Conservation (phyloP, 2,329 filamentous ascomycete genomes). For the Aureobasidium sp. region DNA sequence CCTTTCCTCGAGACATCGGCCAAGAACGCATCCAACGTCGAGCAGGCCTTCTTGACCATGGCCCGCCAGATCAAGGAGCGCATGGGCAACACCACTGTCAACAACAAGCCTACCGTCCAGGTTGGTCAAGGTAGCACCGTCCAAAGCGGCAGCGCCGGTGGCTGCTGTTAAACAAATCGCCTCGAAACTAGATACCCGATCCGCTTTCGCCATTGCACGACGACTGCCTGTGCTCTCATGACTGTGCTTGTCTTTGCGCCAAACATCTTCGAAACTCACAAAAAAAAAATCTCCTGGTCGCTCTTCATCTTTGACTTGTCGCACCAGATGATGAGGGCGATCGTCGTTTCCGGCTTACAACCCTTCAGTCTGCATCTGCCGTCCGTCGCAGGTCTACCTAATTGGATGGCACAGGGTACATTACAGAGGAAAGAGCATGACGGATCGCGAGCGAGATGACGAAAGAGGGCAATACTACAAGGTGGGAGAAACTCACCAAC, state of each 20-base stretch:
- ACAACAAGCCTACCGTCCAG: conserved; percentile 97
- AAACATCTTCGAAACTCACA: neutral
- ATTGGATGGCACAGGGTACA: neutral
- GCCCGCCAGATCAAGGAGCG: conserved; percentile 99
- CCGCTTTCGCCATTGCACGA: neutral
- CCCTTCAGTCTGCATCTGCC: neutral
- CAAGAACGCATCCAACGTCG: conserved; percentile 99
- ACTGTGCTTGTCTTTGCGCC: neutral
- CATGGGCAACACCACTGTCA: conserved; percentile 95
- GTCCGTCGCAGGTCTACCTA: neutral
- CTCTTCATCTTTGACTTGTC: neutral
- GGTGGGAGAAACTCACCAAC: neutral
- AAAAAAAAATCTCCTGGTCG: neutral
- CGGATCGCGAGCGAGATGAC: neutral
- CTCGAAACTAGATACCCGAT: neutral
- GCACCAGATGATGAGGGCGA: neutral
- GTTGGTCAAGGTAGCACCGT: conserved; percentile 93
- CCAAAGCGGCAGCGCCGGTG: conserved; percentile 72
- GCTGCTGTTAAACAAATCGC: conserved; percentile 68
- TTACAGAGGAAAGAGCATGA: neutral
- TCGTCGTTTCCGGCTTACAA: neutral
- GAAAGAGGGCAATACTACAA: neutral
- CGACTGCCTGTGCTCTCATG: neutral
- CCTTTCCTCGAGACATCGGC: conserved; percentile 99
- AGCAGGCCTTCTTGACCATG: conserved; percentile 99